phyloP scores from a whole-genome alignment of 108 stramenopile species.

The Cyclotella cryptica region DNA sequence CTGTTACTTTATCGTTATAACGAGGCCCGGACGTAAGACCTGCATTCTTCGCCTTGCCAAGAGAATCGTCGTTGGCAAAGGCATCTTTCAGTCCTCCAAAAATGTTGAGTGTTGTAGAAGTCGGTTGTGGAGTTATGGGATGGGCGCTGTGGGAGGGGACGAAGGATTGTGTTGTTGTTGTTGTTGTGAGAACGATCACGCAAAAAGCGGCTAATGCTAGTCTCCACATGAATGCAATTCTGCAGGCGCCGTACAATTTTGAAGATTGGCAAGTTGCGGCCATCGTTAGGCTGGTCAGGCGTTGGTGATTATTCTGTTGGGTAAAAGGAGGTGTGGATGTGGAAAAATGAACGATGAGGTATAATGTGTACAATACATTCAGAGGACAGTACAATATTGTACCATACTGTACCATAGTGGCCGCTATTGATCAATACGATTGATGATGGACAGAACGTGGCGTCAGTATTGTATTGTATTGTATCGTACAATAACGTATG shows the following conservation, averaged over 20 bases:
- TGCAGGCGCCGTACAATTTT: background rate
- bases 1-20: slow-evolving; percentile 79
- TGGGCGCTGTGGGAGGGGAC: background rate
- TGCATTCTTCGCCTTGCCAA: slow-evolving; percentile 73
- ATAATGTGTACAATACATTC: no score
- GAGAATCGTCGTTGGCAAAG: slow-evolving; percentile 80
- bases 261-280: no score
- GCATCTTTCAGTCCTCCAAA: slow-evolving; percentile 80
- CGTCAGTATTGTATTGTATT: no score
- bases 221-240: background rate
- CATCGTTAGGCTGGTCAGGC: no score
- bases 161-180: background rate
- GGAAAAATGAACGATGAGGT: no score
- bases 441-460: no score
- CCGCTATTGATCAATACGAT: no score
- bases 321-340: no score
- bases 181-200: background rate
- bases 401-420: no score
- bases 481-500: no score
- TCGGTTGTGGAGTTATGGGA: background rate
- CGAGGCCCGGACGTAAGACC: slow-evolving; percentile 75
- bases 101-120: slow-evolving; percentile 61
- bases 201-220: background rate
- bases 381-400: no score
- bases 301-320: no score